Base-by-base conservation (phyloP, 768 basidiomycete genomes). In the Rhodotorula kratochvilovae region DNA sequence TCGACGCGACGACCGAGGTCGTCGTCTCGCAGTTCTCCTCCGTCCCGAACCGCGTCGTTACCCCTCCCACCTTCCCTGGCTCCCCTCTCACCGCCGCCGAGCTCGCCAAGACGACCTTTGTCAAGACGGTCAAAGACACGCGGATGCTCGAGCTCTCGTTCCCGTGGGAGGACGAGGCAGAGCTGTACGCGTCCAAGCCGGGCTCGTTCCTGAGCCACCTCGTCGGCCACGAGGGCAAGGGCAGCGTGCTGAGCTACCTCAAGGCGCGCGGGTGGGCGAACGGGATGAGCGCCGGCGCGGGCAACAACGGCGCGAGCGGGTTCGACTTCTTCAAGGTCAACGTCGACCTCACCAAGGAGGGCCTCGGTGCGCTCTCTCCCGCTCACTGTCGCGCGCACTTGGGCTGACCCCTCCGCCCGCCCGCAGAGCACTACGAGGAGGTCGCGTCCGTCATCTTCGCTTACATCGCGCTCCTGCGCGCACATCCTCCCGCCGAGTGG, bases 281-380 rank as follows among this genome's bases (percentile, higher is more conserved):
- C 59, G 63, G 84, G 19, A 82, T 97, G 57, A 87, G 84, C 67
- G 84, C 87, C 55, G 91, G 89, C 2, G 84, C 84, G 45, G 84
- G 91, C 12, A 39, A 36, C 27, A 90, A 85, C 29, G 85, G 90
- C 72, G 81, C 81, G 2, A 76, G 72, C 48, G 91, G 92, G 1
- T 92, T 97, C 78, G 89, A 88, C 51, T 88, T 91, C 84, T 91
- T 96, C 82, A 93, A 90, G 79, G 80, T 90, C n/a, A 88, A 87
- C 3, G 83, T 90, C 33, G 82, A 89, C 76, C 81, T 99, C 73
- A 96, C 96, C 0, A 84, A 85, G 48, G 87, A 90, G 68, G 96
- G 96, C 3, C 89, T 95, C 67, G 84, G 92, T 94, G 78, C 77
- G 90, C 39, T 84, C 42, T 2, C 8, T 17, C 4, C 57, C 29